Evolutionary conservation across 2,329 filamentous ascomycete genomes (phyloP), one percentile per base, ranked within the genome.

Genomic region (Xylariaceae sp.): DNA sequence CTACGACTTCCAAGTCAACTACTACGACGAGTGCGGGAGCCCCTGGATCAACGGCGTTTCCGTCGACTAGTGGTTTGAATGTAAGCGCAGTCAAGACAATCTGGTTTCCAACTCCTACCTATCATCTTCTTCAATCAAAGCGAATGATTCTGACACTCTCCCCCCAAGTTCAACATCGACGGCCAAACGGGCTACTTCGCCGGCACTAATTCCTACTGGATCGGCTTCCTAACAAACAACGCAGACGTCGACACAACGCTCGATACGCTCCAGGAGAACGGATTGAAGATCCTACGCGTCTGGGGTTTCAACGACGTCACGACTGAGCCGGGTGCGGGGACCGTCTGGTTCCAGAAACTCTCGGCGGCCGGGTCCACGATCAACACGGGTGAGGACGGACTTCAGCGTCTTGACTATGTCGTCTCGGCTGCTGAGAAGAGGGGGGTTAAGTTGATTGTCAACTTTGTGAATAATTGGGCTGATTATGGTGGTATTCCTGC

Each of bases 401-500:
- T 88, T 7, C 78, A 86, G 70, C 79, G 84, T 11, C 80, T 89
- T 1, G 86, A 89, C 67, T 82, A 82, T 56, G 84, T 88, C 1
- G 84, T 89, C 56, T 70, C 77, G 45, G 75, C 81, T 0, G 85
- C 85, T 4, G 84, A 86, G 70, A 75, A 76, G 57, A 76, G 81
- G 56, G 82, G 81, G 3, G 76, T 88, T 65, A 86, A 86, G 70
- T 74, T 88, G 4, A 85, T 88, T 62, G 80, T 86, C 68, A 81
- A 83, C 65, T 83, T 88, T 49, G 83, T 88, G 57, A 89, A 89
- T 73, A 84, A 88, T 73, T 89, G 86, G 85, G 76, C 76, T 51
- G 87, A 89, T 67, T 88, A 87, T 37, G 86, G 85, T 15, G 86
- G 86, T 37, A 88, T 88, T 69, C 75, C 76, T 11, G 82, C 83